Conservation (phyloP, 148 eudicot genomes). For the Pouteria glomerata region DNA sequence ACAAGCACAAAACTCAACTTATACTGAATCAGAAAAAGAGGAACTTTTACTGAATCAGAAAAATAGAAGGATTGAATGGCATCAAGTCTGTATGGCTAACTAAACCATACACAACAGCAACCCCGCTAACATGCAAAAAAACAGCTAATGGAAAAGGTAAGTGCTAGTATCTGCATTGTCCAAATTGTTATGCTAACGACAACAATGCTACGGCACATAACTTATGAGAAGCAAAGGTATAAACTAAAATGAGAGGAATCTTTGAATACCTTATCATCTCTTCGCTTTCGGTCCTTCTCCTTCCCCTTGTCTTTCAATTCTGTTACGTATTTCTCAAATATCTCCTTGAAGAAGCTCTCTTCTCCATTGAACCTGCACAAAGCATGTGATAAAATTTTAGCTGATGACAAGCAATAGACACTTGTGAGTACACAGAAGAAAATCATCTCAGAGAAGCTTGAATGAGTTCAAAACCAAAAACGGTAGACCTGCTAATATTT, state of each 20-base stretch:
- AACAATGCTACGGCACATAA: neutral
- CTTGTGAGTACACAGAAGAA: slow-evolving; percentile 4
- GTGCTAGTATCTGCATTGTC: neutral
- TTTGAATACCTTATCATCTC: slow-evolving; percentile 75
- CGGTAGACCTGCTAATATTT: neutral
- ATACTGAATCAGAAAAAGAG: neutral
- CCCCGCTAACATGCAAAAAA: neutral
- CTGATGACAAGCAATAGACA: neutral
- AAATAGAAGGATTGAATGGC: neutral
- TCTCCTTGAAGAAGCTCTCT: slow-evolving; percentile 51
- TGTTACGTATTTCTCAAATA: slow-evolving; percentile 57
- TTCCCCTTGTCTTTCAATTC: slow-evolving; percentile 66
- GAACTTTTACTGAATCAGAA: neutral
- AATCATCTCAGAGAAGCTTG: neutral
- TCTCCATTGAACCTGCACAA: slow-evolving; percentile 57
- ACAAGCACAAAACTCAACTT: neutral
- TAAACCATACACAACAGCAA: neutral
- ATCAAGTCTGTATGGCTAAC: neutral
- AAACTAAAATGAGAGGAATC: neutral
- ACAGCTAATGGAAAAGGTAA: too few species aligned
- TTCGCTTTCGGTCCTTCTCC: slow-evolving; percentile 74
- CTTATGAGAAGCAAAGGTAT: neutral
- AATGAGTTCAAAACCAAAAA: neutral
- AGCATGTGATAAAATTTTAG: slow-evolving; percentile 1
- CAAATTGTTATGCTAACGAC: neutral